A percentile compares a stretch with the other conserved stretches of the same genome.
Evolutionary conservation across 176 grass and related monocot species (phyloP).

Genomic region (Ensete glaucum): DNA sequence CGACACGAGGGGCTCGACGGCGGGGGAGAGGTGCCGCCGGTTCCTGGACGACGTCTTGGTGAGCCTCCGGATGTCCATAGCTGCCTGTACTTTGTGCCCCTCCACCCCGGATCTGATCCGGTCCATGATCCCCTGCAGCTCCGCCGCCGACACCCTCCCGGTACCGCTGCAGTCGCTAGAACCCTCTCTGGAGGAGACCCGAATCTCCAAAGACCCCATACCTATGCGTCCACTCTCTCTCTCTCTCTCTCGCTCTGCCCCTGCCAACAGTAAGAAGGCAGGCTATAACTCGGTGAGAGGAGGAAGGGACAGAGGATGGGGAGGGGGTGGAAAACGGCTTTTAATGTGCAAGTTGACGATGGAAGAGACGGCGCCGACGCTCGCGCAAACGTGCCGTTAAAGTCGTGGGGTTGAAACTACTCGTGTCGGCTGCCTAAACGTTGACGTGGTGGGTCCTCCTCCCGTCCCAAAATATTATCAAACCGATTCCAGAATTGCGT

Average conservation of each 20-base stretch:
- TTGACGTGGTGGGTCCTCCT: background rate
- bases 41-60: conserved; percentile 6
- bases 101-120: background rate
- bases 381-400: background rate
- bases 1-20: conserved; percentile 5
- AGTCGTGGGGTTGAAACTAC: background rate
- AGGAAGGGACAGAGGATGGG: background rate
- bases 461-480: too few relatives aligned
- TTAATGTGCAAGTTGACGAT: background rate
- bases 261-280: too few relatives aligned
- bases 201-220: too few relatives aligned
- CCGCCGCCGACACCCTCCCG: background rate
- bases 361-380: background rate
- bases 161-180: background rate
- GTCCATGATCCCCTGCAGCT: conserved; percentile 1
- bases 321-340: too few relatives aligned
- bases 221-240: too few relatives aligned
- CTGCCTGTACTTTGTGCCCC: background rate
- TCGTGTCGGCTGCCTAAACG: background rate
- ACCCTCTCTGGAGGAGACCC: too few relatives aligned
- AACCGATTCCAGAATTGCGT: too few relatives aligned
- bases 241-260: too few relatives aligned
- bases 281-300: background rate
- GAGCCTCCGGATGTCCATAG: conserved; percentile 7
- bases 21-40: background rate